Evolutionary conservation across 257 asterid species (phyloP), one percentile per base, ranked within the genome.

Genomic region (Solanum dulcamara): DNA sequence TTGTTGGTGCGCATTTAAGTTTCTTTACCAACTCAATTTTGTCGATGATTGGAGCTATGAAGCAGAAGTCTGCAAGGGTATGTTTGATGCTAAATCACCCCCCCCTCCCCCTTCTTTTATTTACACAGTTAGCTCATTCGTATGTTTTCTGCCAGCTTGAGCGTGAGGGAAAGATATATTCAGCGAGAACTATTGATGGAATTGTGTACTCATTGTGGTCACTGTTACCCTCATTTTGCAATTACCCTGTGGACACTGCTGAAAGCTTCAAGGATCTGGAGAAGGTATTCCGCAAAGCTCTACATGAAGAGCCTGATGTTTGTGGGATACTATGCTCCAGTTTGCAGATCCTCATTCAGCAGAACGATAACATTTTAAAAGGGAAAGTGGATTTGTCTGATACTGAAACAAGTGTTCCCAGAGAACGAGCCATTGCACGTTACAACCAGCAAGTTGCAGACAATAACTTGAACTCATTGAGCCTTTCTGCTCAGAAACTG

Each of bases 131-230:
- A 50, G 42, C 57, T 46, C 6, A 83, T 40, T 40, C 18, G 32
- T 86, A 6, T 30, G 85, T 62, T 71, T 85, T 51, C 14, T 83
- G 87, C 87, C 97, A 97, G 99, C 90, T 95, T 71, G 80, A 94
- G 85, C 94, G 81, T 74, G 92, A 91, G 85, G 98, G 98, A 72
- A 92, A 86, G 77, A 44, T 90, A 57, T 88, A 93, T 86, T 91
- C 93, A 8, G 97, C 97, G 0, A 90, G 97, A 86, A 90, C 87
- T 81, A 87, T 89, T 55, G 92, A 92, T 85, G 98, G 98, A 80
- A 89, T 95, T 80, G 93, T 92, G 72, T 92, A 97, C 91, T 92
- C 98, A 70, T 82, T 97, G 90, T 97, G 99, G 99, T 97, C 99
- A n/a, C 89, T 97, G 83, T 89, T 97, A 50, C 98, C 98, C 37